Base-by-base conservation (phyloP, 2,329 filamentous ascomycete genomes). In the Hymenoscyphus occultus region DNA sequence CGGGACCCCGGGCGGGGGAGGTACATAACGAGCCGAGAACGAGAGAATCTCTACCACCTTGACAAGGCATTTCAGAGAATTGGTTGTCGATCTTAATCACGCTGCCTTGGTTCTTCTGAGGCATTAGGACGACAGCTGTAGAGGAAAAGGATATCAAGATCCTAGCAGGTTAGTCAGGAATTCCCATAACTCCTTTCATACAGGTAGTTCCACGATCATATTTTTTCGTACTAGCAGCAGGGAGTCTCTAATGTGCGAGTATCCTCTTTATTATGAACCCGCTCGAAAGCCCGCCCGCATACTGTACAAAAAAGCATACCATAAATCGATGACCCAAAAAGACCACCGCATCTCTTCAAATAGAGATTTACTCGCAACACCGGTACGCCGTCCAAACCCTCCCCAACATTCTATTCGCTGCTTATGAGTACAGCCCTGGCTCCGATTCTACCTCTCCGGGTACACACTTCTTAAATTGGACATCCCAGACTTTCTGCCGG, bases 331-430 rank as follows among this genome's bases (percentile, higher is more conserved):
- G 54, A 32, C 14, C 61, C 19, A 57, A 63, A 39, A 19, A 45
- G 42, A 10, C 6, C 22, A 22, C 10, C 45, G 45, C n/a, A 51
- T 51, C 19, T 40, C n/a, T 51, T 28, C 51, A 57, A 56, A 54
- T n/a, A 54, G 14, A 54, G 39, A 39, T 39, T 61, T 45, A 32
- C 42, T 54, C 59, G 39, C 35, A 70, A 71, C 70, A 67, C 70
- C 69, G 7, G 58, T 68, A 70, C 70, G 70, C 70, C 70, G 40
- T 32, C 42, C 63, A 40, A 62, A 42, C 2, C 45, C 45, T 16
- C 40, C 13, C 32, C 12, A 32, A 12, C 60, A 31, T 56, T 57
- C 48, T 62, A 62, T 56, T 39, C 48, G 32, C 60, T 32, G 32
- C 48, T 54, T 40, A 54, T 56, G 60, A 56, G 28, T 56, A 56